phyloP scores from a whole-genome alignment of 345 rosid species.

The Excoecaria cochinchinensis region DNA sequence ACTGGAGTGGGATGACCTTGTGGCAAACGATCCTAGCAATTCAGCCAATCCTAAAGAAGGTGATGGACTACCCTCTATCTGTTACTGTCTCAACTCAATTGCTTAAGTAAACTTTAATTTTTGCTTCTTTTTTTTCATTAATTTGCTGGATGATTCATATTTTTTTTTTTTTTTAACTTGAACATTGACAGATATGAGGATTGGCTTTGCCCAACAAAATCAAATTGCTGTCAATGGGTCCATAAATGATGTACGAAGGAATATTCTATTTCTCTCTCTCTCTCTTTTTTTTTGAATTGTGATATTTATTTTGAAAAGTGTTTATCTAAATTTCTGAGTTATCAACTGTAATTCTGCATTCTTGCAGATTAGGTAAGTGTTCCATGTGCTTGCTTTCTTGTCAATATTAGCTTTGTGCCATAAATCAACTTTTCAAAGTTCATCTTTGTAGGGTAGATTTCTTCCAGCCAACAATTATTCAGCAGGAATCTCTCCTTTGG shows the following conservation, averaged over 20 bases:
- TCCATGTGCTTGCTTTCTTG: constrained; percentile 1
- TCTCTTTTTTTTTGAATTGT: too few species aligned
- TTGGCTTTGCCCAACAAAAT: constrained; percentile 41
- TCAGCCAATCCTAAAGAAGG: constrained; percentile 45
- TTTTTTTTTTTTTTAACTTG: constrained; percentile 10
- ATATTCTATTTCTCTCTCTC: background rate
- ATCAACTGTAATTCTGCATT: background rate
- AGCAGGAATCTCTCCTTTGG: constrained; percentile 27
- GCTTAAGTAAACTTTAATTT: constrained; percentile 6
- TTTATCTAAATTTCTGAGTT: background rate
- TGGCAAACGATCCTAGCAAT: constrained; percentile 46
- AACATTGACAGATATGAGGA: constrained; percentile 47
- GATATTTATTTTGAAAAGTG: background rate
- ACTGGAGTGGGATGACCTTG: constrained; percentile 96
- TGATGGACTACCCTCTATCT: constrained; percentile 23
- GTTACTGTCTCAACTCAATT: background rate
- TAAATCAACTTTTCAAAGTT: constrained; percentile 16
- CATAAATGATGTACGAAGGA: constrained; percentile 48
- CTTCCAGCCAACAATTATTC: constrained; percentile 26
- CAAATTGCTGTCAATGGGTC: constrained; percentile 36
- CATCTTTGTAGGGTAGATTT: constrained; percentile 41
- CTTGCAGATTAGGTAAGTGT: background rate
- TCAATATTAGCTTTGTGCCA: background rate
- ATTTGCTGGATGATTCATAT: background rate
- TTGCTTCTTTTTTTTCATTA: background rate